Evolutionary conservation across 2,329 filamentous ascomycete genomes (phyloP), one percentile per base, ranked within the genome.

Genomic region (Zymoseptoria brevis): DNA sequence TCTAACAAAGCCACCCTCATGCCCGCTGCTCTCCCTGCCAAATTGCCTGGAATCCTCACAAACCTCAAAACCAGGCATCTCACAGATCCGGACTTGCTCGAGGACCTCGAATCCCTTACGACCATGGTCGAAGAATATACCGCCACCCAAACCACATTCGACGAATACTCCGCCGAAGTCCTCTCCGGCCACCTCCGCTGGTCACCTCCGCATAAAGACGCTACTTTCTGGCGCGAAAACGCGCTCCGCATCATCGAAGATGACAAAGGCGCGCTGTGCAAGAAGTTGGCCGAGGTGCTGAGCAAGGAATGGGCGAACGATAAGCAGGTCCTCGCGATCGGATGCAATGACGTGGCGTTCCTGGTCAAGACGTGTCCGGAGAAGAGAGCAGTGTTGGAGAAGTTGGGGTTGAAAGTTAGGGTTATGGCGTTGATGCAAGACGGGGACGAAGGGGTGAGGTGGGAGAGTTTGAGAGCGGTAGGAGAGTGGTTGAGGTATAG

Each of bases 351-450:
- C 71, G 84, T 96, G 19, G 91, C 90, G n/a, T 87, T 81, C 63
- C 77, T 96, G 61, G 91, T 96, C 54, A 92, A 89, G 75, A 89
- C 95, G 74, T 88, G 93, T 57, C 91, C 92, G 0, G 91, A 96
- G 77, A 89, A 87, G 77, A 81, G 92, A 69, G 79, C 81, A 60
- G 83, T 88, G 72, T 80, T 96, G 67, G 92, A 96, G 78, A 91
- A 87, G 76, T 75, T 91, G 50, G 90, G 90, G 0, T 75, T 96
- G 63, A 96, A 96, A 82, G 84, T 83, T 19, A 82, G 90, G 66
- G 87, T 96, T 61, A 96, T 96, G 91, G 89, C 91, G 76, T 80
- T 96, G 70, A 96, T 96, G 92, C 86, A 85, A 69, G 90, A 95
- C 71, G 81, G 85, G 60, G 90, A 96, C 69, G 91, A 96, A 78